Evolutionary conservation across 1,284 basidiomycete genomes (phyloP), one percentile per base, ranked within the genome.

Genomic region (Peniophora sp.): DNA sequence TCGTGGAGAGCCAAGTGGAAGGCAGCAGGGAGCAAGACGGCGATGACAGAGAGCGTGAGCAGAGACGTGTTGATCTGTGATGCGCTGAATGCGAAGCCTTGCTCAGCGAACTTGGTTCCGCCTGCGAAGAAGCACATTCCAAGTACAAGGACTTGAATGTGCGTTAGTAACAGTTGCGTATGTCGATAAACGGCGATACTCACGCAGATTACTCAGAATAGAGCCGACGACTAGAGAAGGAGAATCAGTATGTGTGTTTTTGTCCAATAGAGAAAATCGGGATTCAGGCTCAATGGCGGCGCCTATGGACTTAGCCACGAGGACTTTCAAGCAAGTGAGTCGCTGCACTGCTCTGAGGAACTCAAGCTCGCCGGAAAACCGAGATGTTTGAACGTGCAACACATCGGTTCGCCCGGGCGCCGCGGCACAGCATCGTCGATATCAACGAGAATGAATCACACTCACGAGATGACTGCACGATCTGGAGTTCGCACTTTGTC

Each of bases 401-500:
- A 32, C 12, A 5, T 5, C 27, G 27, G 27, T 12, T 32, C 6
- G 12, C 27, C 12, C 27, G 27, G 27, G 27, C 5, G 27, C 27
- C 27, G 27, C 27, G 27, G 27, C 27, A 12, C 27, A 32, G 27
- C 27, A 32, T 32, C 27, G 12, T 38, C 17, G 47, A 48, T 44
- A 44, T 46, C 44, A 49, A 14, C 46, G 50, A n/a, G n/a, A 53
- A 22, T 38, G 46, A 27, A 35, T 43, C 10, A 32, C n/a, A 59
- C 90, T 75, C 69, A 87, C 86, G 70, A 12, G 86, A 88, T 11
- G 86, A 77, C 68, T 95, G 92, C 0, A 95, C 92, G 50, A 96
- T 79, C 43, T 74, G 73, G 22, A 96, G 69, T 66, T 95, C 75
- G 57, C 92, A 93, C 65, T 94, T 83, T 5, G 74, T 65, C 17